Percentiles rank a stretch among this genome's conserved stretches.
Evolutionary conservation across 1,139 yeast species (phyloP).

Genomic region (Saccharomycopsis hybrid): DNA sequence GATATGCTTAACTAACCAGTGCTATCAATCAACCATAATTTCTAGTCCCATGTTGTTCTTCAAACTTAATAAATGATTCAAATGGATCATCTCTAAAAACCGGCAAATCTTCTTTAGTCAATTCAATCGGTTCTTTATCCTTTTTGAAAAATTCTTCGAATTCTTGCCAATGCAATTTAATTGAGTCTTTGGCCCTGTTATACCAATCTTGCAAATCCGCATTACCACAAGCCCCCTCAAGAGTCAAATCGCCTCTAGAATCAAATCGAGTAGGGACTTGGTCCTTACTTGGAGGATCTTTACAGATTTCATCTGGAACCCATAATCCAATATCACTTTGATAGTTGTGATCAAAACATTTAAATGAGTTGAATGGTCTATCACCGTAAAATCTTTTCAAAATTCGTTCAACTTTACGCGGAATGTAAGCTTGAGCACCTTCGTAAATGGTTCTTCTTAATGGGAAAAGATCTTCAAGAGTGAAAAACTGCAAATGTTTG

Average conservation of each 20-base stretch:
- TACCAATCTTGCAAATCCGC: slow-evolving; percentile 24
- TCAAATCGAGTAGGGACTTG: slow-evolving; percentile 28
- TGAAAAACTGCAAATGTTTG: slow-evolving; percentile 47
- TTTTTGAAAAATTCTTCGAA: slow-evolving; percentile 21
- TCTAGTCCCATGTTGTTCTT: slow-evolving; percentile 15
- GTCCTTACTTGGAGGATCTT: slow-evolving; percentile 25
- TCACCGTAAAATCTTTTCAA: slow-evolving; percentile 38
- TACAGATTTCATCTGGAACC: slow-evolving; percentile 37
- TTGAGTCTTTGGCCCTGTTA: slow-evolving; percentile 20
- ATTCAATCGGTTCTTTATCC: slow-evolving; percentile 21
- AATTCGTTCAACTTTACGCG: slow-evolving; percentile 41
- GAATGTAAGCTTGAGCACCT: slow-evolving; percentile 51
- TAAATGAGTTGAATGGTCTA: slow-evolving; percentile 14
- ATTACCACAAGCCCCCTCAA: slow-evolving; percentile 27
- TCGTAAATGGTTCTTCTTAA: slow-evolving; percentile 50
- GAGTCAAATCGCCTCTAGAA: slow-evolving; percentile 25
- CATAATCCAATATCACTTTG: slow-evolving; percentile 38
- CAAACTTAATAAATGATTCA: slow-evolving; percentile 10
- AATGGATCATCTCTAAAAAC: slow-evolving; percentile 23
- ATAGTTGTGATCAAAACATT: slow-evolving; percentile 28
- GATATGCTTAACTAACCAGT: too few relatives aligned
- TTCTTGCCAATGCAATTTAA: slow-evolving; percentile 24
- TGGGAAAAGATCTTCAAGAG: slow-evolving; percentile 42
- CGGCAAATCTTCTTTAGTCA: slow-evolving; percentile 23
- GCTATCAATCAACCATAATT: too few relatives aligned